Evolutionary conservation across 176 grass and related monocot genomes (phyloP).

Genomic region (Miscanthus lutarioriparius): DNA sequence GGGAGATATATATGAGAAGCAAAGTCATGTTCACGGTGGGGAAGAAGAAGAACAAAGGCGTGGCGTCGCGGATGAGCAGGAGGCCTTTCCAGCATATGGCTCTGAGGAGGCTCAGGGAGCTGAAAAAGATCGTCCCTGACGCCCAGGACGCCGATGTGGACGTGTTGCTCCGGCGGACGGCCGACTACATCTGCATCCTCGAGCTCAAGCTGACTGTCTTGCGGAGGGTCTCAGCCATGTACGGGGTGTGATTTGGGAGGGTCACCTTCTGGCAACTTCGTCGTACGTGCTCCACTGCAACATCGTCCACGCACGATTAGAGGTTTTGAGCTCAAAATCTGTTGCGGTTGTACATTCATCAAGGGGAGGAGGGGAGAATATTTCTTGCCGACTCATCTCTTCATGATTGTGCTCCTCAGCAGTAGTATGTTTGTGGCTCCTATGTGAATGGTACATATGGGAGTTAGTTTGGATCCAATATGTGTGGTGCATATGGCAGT

Average conservation of each 20-base stretch:
- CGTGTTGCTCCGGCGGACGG: slow-evolving; percentile 54
- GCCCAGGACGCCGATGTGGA: slow-evolving; percentile 33
- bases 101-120: slow-evolving; percentile 57
- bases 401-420: slow-evolving; percentile 18
- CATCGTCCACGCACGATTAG: slow-evolving; percentile 18
- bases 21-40: slow-evolving; percentile 39
- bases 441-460: slow-evolving; percentile 26
- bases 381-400: slow-evolving; percentile 42
- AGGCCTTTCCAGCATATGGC: slow-evolving; percentile 52
- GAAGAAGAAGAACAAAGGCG: slow-evolving; percentile 42
- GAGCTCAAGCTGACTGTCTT: slow-evolving; percentile 60
- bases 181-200: slow-evolving; percentile 69
- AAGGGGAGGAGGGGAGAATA: not conserved
- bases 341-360: slow-evolving; percentile 40
- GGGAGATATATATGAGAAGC: slow-evolving; percentile 53
- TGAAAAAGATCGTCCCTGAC: slow-evolving; percentile 72
- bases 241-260: slow-evolving; percentile 22
- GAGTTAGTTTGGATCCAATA: slow-evolving; percentile 37
- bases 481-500: slow-evolving; percentile 21
- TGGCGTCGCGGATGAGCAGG: slow-evolving; percentile 18
- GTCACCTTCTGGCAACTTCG: not conserved
- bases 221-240: slow-evolving; percentile 51
- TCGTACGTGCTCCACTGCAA: not conserved
- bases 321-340: slow-evolving; percentile 39
- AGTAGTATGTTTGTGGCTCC: slow-evolving; percentile 38